Evolutionary conservation across 2,329 filamentous ascomycete genomes (phyloP), one percentile per base, ranked within the genome.

Genomic region (Mycosphaerella sp.): DNA sequence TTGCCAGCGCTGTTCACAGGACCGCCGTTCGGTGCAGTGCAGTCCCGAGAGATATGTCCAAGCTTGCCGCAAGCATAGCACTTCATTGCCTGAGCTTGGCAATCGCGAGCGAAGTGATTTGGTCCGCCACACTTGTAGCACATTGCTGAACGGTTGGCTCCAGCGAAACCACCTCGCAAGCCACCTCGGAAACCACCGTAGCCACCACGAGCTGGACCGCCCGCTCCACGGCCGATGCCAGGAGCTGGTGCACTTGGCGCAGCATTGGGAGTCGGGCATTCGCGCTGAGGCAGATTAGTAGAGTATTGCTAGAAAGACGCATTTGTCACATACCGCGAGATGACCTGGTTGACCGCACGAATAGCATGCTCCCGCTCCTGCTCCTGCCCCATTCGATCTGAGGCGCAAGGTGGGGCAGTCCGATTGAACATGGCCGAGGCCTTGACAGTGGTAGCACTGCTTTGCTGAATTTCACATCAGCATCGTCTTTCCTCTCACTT

Each of bases 361-460:
- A 75, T 98, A 98, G 84, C 93, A 98, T 64, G 89, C 88, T 59
- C 88, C 89, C 69, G 86, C 84, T 55, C 88, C 89, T 69, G 86
- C 84, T 55, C 85, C 81, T 63, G 85, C 86, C 54, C 79, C 90
- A 72, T 84, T 95, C 71, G 98, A 74, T 63, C 93, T 89, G 59
- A 98, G 82, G 21, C 21, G 21, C 4, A 25, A 6, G 57, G 93
- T 97, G 66, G 93, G 93, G 81, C 93, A 98, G 73, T 98, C 93
- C 63, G 93, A 93, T 78, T 98, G 93, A 66, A 98, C 93, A 71
- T 98, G 93, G 62, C 93, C 93, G 56, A 97, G 82, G 53, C 93
- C 93, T 78, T 97, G 93, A 80, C 93, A 98, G 77, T 97, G 93
- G 73, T 98, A 98, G 82, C 93, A 98, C 79, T 98, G 93, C 84